Conservation (phyloP, 2,329 filamentous ascomycete genomes). For the Alternaria sp. region DNA sequence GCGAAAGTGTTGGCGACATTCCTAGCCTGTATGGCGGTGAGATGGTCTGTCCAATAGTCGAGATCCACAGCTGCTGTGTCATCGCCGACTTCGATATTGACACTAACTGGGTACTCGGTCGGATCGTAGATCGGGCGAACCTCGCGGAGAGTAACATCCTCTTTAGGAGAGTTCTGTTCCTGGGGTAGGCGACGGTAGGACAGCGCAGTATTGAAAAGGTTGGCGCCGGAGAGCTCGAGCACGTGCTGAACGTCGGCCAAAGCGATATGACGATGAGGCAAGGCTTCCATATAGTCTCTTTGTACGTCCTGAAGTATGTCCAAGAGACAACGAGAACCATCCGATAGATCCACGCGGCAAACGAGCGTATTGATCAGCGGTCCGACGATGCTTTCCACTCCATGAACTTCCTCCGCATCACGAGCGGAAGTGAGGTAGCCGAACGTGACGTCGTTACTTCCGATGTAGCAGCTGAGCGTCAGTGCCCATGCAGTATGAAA, state of each 20-base stretch:
- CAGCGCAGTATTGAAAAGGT: constrained; percentile 57
- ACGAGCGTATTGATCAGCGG: constrained; percentile 56
- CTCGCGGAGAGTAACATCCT: constrained; percentile 48
- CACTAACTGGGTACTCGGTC: constrained; percentile 55
- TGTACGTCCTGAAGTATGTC: constrained; percentile 52
- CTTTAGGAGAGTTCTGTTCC: constrained; percentile 23
- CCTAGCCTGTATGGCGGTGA: constrained; percentile 38
- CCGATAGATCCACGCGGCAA: constrained; percentile 50
- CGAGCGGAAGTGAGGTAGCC: constrained; percentile 53
- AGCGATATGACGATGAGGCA: constrained; percentile 52
- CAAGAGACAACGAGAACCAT: constrained; percentile 39
- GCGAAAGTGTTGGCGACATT: constrained; percentile 43
- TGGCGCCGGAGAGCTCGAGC: constrained; percentile 38
- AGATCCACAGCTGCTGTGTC: constrained; percentile 38
- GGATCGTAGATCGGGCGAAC: constrained; percentile 51
- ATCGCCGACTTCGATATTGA: constrained; percentile 57
- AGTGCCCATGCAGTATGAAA: constrained; percentile 52
- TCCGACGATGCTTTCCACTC: constrained; percentile 53
- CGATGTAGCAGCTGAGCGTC: constrained; percentile 47
- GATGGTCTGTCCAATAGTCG: constrained; percentile 43
- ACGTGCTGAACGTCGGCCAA: constrained; percentile 57
- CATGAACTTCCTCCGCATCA: constrained; percentile 48
- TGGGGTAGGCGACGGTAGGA: constrained; percentile 55
- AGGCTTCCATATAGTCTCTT: constrained; percentile 54
- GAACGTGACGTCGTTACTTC: constrained; percentile 50